Evolutionary conservation across 78 protist genomes (phyloP), one percentile per base, ranked within the genome.

Genomic region (Anaeramoeba flamelloides): DNA sequence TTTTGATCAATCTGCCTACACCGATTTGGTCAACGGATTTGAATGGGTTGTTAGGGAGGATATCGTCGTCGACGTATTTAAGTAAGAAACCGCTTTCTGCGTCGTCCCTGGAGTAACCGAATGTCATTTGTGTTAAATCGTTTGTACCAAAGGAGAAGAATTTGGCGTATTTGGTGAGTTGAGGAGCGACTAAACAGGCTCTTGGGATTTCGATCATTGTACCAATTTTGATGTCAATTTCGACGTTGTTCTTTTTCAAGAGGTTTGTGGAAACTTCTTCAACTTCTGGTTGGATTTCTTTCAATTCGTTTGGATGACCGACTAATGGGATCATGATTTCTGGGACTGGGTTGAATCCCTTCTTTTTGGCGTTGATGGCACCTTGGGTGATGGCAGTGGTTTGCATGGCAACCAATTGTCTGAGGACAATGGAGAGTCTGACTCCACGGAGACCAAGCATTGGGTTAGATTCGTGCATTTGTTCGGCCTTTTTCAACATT

Each of bases 371-470:
- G 26, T 26, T 84, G 74, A 1, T 1, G 74, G 87, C 89, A 17
- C 89, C 92, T 78, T 81, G 86, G 40, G 87, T 26, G 38, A 89
- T 84, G 74, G 90, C 92, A 2, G 77, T 85, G 33, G 76, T 83
- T 80, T 89, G 92, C 84, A 87, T 83, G 40, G 81, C 84, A n/a
- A n/a, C n/a, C n/a, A 83, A 75, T 39, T 81, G 88, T 88, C 85
- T 91, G 92, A 36, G 91, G 76, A 79, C 32, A n/a, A 88, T 12
- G 4, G 90, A 90, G 32, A 91, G 84, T 40, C 94, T 83, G 86
- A 86, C 82, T 4, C 94, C 94, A 32, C 94, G 80, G 88, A 81
- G 81, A 33, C 94, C 94, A 12, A 91, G 85, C 94, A 91, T 88
- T n/a, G 94, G 94, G 89, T 91, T 90, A 77, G 65, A n/a, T 83